Evolutionary conservation across 2,329 filamentous ascomycete genomes (phyloP), one percentile per base, ranked within the genome.

Genomic region (Aspergillus awamori): DNA sequence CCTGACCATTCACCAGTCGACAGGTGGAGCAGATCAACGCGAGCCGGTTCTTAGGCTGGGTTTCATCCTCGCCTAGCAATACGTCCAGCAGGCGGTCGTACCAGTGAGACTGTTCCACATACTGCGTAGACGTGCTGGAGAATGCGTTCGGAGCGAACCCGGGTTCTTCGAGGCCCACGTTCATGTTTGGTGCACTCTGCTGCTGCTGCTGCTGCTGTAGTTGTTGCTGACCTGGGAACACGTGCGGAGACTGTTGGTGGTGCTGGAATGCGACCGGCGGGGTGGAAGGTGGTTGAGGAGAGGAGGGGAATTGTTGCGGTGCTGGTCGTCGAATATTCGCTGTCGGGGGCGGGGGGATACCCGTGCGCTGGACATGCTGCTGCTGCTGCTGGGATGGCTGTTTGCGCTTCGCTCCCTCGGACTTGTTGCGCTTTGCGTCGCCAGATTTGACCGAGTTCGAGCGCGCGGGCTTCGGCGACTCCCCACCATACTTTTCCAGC

Each of bases 61-160:
- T 96, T 77, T 99, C 95, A 71, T 99, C 95, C 72, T 99, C 95
- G 53, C 95, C 95, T 0, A 99, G 84, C 26, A 99, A 86, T 0
- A 96, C 86, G 71, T 99, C 95, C 60, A 99, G 82, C 57, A 99
- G 88, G 59, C 94, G 87, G 74, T 99, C 95, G 77, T 98, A 99
- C 95, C 95, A 99, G 72, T 90, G 88, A 15, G 87, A 80, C 66
- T 74, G 71, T 54, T 78, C 74, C 47, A 74, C 69, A 26, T 78
- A 76, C 33, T 73, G 74, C 8, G 72, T 66, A 3, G 70, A 65
- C 51, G 69, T 68, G 1, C 77, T 63, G 61, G 77, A 63, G 62
- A 81, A 82, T 1, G 80, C 81, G 55, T 82, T 82, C 2, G 80
- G 80, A 3, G 81, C 80, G 60, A 82, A 83, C 4, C 76, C 77